These are phyloP conservation scores for Physcia stellaris DNA, from an alignment of 495 filamentous ascomycete genomes.

Conservation along the genomic window DNA sequence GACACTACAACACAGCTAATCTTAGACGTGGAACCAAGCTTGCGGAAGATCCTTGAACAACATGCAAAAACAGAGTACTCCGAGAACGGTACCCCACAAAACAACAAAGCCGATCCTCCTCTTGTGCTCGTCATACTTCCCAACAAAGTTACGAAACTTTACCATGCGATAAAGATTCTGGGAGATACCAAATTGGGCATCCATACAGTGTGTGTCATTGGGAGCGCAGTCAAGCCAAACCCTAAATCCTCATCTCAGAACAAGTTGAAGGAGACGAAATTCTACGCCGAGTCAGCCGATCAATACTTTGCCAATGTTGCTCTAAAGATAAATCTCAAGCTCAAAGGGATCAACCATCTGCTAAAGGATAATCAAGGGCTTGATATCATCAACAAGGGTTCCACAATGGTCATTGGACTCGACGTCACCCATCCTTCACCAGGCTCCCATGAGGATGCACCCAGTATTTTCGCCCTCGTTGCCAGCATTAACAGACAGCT, in stretches of 20 bases:
- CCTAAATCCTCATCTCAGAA: no score
- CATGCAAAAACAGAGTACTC: no score
- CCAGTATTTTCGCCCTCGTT: constrained; percentile 63
- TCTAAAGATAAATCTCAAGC: constrained; percentile 75
- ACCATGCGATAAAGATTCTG: constrained; percentile 51
- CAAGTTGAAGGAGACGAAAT: constrained; percentile 31
- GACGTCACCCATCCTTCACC: constrained; percentile 84
- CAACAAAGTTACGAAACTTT: constrained; percentile 31
- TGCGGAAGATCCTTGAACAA: no score
- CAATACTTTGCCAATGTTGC: constrained; percentile 63
- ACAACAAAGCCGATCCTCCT: no score
- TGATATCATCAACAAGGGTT: constrained; percentile 40
- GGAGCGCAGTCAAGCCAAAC: no score
- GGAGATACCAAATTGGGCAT: constrained; percentile 52
- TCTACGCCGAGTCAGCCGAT: constrained; percentile 19
- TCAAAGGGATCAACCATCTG: constrained; percentile 61
- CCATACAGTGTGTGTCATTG: constrained; percentile 48
- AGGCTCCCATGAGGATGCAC: constrained; percentile 39
- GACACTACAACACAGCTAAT: no score
- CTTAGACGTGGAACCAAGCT: constrained; percentile 6
- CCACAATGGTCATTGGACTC: constrained; percentile 72
- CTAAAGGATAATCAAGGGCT: constrained; percentile 34
- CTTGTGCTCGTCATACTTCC: constrained; percentile 52
- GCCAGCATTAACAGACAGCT: constrained; percentile 50
- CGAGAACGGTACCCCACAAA: no score